Percentiles rank a stretch among this genome's conserved stretches.
These are phyloP conservation scores for Globisporangium perplexum DNA, from an alignment of 352 stramenopile species.

Conservation along the genomic window DNA sequence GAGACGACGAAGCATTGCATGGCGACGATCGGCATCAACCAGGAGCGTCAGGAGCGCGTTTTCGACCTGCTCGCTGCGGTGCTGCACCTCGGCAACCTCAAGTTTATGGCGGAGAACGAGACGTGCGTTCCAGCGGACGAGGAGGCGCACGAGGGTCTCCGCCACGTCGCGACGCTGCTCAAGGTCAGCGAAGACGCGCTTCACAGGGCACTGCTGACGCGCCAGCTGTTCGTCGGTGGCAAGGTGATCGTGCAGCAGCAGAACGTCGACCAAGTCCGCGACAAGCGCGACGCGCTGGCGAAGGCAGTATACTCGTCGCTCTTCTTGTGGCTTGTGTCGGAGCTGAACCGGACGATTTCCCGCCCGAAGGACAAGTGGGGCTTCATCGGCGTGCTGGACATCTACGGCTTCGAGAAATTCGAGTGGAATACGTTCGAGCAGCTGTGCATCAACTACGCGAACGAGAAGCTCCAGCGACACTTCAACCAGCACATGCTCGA, in stretches of 20 bases:
- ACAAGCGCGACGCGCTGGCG: conserved; percentile 86
- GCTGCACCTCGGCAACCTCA: conserved; percentile 83
- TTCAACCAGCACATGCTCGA: conserved; percentile 96
- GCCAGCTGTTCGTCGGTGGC: conserved; percentile 82
- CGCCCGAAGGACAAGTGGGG: conserved; percentile 75
- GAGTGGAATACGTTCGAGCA: conserved; percentile 95
- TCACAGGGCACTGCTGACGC: conserved; percentile 66
- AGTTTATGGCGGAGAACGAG: conserved; percentile 83
- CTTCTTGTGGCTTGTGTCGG: conserved; percentile 89
- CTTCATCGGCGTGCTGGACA: conserved; percentile 96
- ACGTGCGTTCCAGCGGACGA: conserved; percentile 55
- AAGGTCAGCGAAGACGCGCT: conserved; percentile 75
- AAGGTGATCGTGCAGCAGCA: conserved; percentile 90
- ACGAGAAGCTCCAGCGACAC: conserved; percentile 93
- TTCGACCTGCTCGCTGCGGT: conserved; percentile 86
- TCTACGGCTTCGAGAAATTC: conserved; percentile 98
- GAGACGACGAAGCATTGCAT: conserved; percentile 79
- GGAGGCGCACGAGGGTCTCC: conserved; percentile 35
- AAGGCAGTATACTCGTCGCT: conserved; percentile 93
- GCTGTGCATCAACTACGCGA: conserved; percentile 95
- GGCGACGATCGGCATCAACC: conserved; percentile 83
- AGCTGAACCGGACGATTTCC: conserved; percentile 89
- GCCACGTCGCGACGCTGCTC: conserved; percentile 67
- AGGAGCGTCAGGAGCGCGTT: conserved; percentile 71
- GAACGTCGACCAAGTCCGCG: conserved; percentile 79